Conservation (phyloP, 176 grass and related monocot genomes). For the Aegilops tauschii region DNA sequence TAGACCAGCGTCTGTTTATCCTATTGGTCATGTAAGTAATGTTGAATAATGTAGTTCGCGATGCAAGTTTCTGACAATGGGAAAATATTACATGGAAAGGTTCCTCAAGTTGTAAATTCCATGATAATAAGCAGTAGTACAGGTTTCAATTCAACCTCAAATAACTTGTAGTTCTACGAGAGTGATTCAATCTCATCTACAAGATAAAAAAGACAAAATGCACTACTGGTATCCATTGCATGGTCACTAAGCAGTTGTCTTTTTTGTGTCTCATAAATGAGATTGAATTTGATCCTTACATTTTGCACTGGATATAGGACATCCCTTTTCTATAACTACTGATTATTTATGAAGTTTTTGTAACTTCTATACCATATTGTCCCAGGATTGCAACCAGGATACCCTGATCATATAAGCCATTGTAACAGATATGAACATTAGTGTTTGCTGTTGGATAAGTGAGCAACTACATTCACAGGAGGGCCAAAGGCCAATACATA, state of each 20-base stretch:
- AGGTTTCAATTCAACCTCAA: neutral
- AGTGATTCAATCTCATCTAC: neutral
- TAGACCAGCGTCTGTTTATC: no score
- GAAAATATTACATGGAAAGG: neutral
- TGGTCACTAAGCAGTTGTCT: neutral
- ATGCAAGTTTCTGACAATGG: neutral
- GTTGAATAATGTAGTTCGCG: neutral
- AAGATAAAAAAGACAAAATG: neutral
- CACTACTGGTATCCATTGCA: neutral
- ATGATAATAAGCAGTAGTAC: neutral
- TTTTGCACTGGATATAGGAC: neutral
- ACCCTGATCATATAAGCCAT: neutral
- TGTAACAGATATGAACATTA: neutral
- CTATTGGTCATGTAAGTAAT: no score
- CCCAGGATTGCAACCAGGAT: neutral
- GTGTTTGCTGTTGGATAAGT: no score
- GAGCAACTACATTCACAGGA: no score
- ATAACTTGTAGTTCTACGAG: neutral
- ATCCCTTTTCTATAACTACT: neutral
- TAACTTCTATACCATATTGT: neutral
- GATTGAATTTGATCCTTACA: neutral
- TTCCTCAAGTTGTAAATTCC: neutral
- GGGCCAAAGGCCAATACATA: no score
- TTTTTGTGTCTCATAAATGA: neutral
- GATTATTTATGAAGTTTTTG: neutral